A percentile compares a stretch with the other conserved stretches of the same genome.
phyloP scores from a whole-genome alignment of 768 basidiomycete genomes.

The Mycena haematopus region DNA sequence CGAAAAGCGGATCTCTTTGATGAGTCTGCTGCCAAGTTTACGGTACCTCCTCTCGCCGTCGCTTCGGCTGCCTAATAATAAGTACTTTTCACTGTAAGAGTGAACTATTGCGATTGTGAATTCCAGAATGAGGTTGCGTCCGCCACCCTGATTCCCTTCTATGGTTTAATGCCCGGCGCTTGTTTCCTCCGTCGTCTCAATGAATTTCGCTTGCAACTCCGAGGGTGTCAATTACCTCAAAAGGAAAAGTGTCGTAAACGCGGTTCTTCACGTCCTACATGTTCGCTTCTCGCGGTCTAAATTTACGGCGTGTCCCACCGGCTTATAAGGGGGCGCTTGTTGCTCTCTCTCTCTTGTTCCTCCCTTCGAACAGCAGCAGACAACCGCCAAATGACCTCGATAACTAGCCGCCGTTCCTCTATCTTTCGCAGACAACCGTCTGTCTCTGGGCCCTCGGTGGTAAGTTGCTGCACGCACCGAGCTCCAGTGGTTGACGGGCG shows the following conservation, averaged over 20 bases:
- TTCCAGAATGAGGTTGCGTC: not conserved
- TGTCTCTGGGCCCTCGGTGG: not conserved
- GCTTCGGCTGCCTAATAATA: conserved; percentile 28
- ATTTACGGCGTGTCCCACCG: conserved; percentile 15
- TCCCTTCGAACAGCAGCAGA: not conserved
- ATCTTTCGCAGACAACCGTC: conserved; percentile 25
- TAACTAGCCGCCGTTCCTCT: conserved; percentile 20
- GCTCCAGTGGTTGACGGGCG: not conserved
- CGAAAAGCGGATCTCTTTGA: conserved; percentile 73
- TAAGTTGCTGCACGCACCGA: not conserved
- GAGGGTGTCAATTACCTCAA: not conserved
- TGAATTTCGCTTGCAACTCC: not conserved
- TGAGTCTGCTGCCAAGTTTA: conserved; percentile 59
- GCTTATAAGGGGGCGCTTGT: conserved; percentile 19
- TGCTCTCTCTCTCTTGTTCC: not conserved
- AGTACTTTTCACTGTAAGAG: conserved; percentile 9
- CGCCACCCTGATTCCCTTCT: not conserved
- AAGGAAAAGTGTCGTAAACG: conserved; percentile 5
- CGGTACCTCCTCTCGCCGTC: conserved; percentile 60
- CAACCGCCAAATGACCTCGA: not conserved
- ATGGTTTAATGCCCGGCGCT: not conserved
- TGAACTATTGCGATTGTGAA: conserved; percentile 11
- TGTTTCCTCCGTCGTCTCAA: not conserved
- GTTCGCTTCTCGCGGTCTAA: conserved; percentile 9
- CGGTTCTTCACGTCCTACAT: not conserved